A percentile compares a stretch with the other conserved stretches of the same genome.
Conservation (phyloP, 257 asterid genomes). For the Fraxinus quadrangulata region DNA sequence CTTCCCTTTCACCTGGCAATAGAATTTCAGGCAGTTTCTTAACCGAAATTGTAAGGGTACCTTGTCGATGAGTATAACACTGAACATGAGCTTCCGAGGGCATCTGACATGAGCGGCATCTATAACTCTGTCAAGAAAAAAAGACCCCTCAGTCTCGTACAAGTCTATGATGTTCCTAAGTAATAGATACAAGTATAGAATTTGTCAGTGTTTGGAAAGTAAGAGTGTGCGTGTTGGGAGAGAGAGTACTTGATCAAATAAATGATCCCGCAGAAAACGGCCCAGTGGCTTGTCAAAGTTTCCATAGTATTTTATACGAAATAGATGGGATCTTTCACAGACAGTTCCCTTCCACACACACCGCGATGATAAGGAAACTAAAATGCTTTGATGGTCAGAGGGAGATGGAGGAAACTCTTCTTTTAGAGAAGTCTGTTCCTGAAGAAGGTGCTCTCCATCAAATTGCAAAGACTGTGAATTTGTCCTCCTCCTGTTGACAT, state of each 20-base stretch:
- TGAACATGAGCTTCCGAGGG: slow-evolving; percentile 97
- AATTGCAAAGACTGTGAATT: slow-evolving; percentile 38
- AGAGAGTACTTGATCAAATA: slow-evolving; percentile 80
- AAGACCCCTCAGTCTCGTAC: slow-evolving; percentile 27
- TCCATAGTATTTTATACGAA: slow-evolving; percentile 89
- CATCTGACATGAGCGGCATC: slow-evolving; percentile 85
- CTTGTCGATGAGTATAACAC: slow-evolving; percentile 96
- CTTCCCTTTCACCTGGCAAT: slow-evolving; percentile 81
- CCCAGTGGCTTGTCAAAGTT: slow-evolving; percentile 94
- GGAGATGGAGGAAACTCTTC: slow-evolving; percentile 89
- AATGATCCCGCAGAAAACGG: slow-evolving; percentile 84
- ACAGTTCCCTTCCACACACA: slow-evolving; percentile 97
- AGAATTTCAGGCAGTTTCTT: slow-evolving; percentile 80
- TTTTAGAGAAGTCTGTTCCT: slow-evolving; percentile 50
- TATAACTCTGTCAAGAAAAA: slow-evolving; percentile 57
- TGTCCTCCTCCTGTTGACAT: slow-evolving; percentile 32
- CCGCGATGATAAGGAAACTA: slow-evolving; percentile 87
- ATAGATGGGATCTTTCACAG: slow-evolving; percentile 88
- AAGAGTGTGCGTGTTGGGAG: background rate
- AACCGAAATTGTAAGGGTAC: slow-evolving; percentile 89
- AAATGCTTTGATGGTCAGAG: slow-evolving; percentile 88
- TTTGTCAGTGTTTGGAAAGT: background rate
- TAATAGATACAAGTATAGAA: slow-evolving; percentile 8
- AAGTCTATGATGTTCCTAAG: background rate
- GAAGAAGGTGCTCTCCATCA: slow-evolving; percentile 42